Base-by-base conservation (phyloP, 1,284 basidiomycete genomes). In the Ganoderma boninense region DNA sequence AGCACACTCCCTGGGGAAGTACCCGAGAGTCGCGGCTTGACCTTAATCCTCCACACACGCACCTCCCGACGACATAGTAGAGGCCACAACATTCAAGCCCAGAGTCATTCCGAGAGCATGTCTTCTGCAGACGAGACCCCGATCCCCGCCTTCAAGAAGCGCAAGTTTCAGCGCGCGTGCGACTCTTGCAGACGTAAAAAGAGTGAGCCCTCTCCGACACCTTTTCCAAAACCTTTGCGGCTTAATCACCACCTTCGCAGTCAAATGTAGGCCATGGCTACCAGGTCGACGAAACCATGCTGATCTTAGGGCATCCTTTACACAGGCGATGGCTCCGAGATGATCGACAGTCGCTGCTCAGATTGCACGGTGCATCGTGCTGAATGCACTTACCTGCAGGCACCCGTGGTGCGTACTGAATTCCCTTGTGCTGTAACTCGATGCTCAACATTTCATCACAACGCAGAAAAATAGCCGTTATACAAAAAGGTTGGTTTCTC, bases 111-210 rank as follows among this genome's bases (percentile, higher is more conserved):
- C 23, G 14, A 29, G 52, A n/a, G 6, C 59, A 70, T 70, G 69
- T 70, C 66, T 3, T 67, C 69, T 18, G 56, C 23, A 29, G 82
- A 84, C 52, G n/a, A 67, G 10, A 82, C 80, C 13, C 49, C 67
- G n/a, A 65, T 69, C 35, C 78, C 78, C 54, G 74, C 69, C 23
- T 62, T 74, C n/a, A 94, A 94, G 84, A 92, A 91, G 76, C 82
- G 92, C 26, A 85, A 89, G 69, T 85, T 93, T 10, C 90, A 92
- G 76, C 82, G 92, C 16, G 92, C 93, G 6, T 94, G 93, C 76
- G 93, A 94, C 76, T 86, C 88, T 0, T 94, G 92, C 74, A 84
- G 92, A 56, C 83, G 90, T 64, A 93, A 93, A 82, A 94, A 94
- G 83, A 89, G 92, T 92, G 72, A 63, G 87, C 82, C 4, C 16